Conservation (phyloP, 2,329 filamentous ascomycete genomes). For the Alternaria infectoria region DNA sequence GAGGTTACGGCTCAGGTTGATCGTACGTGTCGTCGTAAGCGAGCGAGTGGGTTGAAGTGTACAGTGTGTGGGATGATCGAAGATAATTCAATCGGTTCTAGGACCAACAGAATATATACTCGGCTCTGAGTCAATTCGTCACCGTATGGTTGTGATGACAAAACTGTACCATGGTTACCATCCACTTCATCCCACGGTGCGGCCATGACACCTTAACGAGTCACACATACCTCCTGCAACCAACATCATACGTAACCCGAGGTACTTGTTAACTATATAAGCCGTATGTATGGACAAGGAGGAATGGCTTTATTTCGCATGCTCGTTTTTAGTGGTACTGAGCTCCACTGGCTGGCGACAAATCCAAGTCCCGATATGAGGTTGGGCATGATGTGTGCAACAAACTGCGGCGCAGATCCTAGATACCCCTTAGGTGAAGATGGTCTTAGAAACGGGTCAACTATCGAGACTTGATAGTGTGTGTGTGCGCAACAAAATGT, state of each 20-base stretch:
- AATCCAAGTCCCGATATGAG: neutral
- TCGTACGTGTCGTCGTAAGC: neutral
- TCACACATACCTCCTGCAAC: neutral
- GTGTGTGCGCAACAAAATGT: neutral
- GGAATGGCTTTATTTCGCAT: neutral
- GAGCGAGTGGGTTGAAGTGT: no score
- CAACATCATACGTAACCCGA: neutral
- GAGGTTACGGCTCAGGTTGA: neutral
- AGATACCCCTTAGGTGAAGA: no score
- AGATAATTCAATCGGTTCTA: neutral
- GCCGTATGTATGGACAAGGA: neutral
- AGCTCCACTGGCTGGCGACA: neutral
- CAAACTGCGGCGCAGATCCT: neutral
- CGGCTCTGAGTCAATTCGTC: neutral
- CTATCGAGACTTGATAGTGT: neutral
- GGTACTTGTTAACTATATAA: neutral
- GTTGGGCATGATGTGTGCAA: neutral
- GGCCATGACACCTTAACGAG: neutral
- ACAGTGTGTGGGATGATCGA: no score
- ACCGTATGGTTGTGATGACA: neutral
- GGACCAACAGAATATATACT: neutral
- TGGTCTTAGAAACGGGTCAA: no score
- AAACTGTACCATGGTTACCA: neutral
- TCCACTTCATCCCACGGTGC: neutral
- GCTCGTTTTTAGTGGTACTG: neutral